These are phyloP conservation scores for Pisolithus albus DNA, from an alignment of 768 basidiomycete species.

Conservation along the genomic window DNA sequence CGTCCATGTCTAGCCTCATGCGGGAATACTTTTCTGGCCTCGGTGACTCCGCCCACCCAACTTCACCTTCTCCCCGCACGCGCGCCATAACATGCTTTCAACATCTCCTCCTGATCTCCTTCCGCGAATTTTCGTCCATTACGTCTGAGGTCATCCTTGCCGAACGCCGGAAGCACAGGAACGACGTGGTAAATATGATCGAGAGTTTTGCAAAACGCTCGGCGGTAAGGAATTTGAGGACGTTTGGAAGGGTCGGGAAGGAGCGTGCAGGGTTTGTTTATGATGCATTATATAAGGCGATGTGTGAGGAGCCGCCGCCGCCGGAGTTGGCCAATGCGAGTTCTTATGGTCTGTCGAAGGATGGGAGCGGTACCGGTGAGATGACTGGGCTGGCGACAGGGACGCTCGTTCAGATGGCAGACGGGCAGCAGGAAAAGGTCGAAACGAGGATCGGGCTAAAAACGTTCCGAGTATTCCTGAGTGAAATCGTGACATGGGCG, in stretches of 20 bases:
- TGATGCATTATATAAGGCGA: conserved; percentile 81
- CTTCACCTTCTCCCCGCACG: conserved; percentile 78
- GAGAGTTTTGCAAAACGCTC: conserved; percentile 92
- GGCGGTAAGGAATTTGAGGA: conserved; percentile 79
- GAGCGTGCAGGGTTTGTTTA: conserved; percentile 88
- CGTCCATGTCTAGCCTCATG: conserved; percentile 59
- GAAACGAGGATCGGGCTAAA: conserved; percentile 83
- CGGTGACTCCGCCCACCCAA: conserved; percentile 89
- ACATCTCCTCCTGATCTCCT: conserved; percentile 91
- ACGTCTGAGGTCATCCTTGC: conserved; percentile 88
- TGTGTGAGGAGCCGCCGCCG: conserved; percentile 70
- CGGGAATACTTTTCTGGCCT: conserved; percentile 91
- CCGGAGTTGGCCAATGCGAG: conserved; percentile 19
- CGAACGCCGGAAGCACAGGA: conserved; percentile 80
- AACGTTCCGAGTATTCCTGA: conserved; percentile 86
- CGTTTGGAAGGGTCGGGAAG: conserved; percentile 74
- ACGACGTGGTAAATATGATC: conserved; percentile 87
- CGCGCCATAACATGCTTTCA: conserved; percentile 97
- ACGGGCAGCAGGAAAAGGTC: conserved; percentile 62
- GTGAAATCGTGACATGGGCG: conserved; percentile 93
- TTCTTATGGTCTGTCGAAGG: too few relatives aligned
- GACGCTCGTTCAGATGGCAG: conserved; percentile 48
- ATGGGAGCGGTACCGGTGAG: too few relatives aligned
- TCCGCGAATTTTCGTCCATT: conserved; percentile 95
- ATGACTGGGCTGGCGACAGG: conserved; percentile 37